Conservation (phyloP, 208 protist genomes). For the Crithidia thermophila region DNA sequence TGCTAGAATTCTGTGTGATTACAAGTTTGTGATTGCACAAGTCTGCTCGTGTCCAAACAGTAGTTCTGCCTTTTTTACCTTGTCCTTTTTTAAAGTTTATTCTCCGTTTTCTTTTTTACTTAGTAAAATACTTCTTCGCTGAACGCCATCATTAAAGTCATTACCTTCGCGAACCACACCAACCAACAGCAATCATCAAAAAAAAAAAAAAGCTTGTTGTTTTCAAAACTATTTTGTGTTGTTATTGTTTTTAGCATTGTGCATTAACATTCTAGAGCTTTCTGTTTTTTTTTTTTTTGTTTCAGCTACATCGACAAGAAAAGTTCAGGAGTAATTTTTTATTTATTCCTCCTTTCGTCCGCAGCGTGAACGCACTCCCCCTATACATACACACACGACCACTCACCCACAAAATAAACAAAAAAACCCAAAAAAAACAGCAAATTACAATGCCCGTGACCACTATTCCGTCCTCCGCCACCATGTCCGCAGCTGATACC, state of each 20-base stretch:
- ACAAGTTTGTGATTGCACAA: too few relatives aligned
- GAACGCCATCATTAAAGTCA: too few relatives aligned
- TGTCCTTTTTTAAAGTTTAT: background rate
- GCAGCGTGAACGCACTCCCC: too few relatives aligned
- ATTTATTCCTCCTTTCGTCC: too few relatives aligned
- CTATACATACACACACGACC: too few relatives aligned
- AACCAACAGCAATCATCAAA: too few relatives aligned
- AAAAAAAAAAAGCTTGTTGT: background rate
- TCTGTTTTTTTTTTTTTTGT: background rate
- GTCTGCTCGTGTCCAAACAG: too few relatives aligned
- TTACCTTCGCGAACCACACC: too few relatives aligned
- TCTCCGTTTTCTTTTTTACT: background rate
- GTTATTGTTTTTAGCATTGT: background rate
- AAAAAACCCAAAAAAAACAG: background rate
- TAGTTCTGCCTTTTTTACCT: background rate
- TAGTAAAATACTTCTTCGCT: too few relatives aligned
- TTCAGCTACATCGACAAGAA: background rate
- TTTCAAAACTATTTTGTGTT: too few relatives aligned
- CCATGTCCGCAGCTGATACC: background rate
- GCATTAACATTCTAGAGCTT: background rate
- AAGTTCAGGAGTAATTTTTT: too few relatives aligned
- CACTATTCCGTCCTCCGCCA: constrained; percentile 2
- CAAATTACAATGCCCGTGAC: background rate
- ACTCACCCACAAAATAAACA: constrained; percentile 11
- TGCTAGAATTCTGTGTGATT: too few relatives aligned